Evolutionary conservation across 1,139 yeast genomes (phyloP).

Genomic region (Suhomyces atakaporum): DNA sequence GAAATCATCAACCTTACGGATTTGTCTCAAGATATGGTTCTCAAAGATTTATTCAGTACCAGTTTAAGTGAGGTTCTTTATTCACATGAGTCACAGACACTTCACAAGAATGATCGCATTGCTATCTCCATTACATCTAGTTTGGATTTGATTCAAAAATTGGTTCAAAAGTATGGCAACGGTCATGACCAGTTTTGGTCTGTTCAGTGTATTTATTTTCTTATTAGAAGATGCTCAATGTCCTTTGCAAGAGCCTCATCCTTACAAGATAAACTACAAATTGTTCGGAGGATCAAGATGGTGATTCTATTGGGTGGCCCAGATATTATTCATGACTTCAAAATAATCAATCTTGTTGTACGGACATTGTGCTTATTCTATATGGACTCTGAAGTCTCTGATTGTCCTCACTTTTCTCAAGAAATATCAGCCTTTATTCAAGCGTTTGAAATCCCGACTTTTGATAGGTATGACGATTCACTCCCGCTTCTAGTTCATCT

Average conservation of each 20-base stretch:
- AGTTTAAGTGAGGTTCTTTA: slow-evolving; percentile 1
- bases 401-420: slow-evolving; percentile 14
- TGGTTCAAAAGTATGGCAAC: slow-evolving; percentile 22
- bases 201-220: slow-evolving; percentile 34
- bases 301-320: slow-evolving; percentile 32
- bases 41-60: slow-evolving; percentile 17
- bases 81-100: neutral
- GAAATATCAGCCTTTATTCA: slow-evolving; percentile 26
- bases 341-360: slow-evolving; percentile 25
- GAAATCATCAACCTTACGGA: slow-evolving; percentile 43
- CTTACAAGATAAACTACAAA: slow-evolving; percentile 23
- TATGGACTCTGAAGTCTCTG: neutral
- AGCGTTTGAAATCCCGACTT: slow-evolving; percentile 12
- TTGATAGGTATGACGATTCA: slow-evolving; percentile 10
- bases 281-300: slow-evolving; percentile 43
- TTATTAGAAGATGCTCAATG: slow-evolving; percentile 35
- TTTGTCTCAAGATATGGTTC: slow-evolving; percentile 28
- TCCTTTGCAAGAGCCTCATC: slow-evolving; percentile 24
- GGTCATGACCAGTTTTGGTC: slow-evolving; percentile 37
- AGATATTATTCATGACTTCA: slow-evolving; percentile 13
- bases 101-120: slow-evolving; percentile 1
- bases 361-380: slow-evolving; percentile 19
- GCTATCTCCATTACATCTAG: slow-evolving; percentile 31
- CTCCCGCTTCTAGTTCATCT: slow-evolving; percentile 18
- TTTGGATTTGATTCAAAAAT: slow-evolving; percentile 21